Evolutionary conservation across 148 eudicot genomes (phyloP).

Genomic region (Silene conica): DNA sequence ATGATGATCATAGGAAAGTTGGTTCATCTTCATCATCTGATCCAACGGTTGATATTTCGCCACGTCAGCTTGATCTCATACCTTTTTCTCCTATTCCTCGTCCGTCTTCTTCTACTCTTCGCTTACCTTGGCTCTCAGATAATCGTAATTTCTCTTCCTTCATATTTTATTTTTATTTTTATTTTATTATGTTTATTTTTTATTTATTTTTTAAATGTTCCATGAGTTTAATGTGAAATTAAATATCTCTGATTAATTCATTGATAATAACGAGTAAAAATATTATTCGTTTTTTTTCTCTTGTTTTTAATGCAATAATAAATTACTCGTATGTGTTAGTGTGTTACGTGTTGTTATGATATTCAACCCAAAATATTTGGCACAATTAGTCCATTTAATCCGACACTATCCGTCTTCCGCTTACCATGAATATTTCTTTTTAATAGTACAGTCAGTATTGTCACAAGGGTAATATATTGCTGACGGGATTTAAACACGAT

Average conservation of each 20-base stretch:
- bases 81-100: slow-evolving; percentile 31
- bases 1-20: slow-evolving; percentile 1
- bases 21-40: slow-evolving; percentile 25
- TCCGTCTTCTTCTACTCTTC: slow-evolving; percentile 15
- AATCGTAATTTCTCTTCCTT: slow-evolving; percentile 18
- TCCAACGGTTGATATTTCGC: slow-evolving; percentile 18
- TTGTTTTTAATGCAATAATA: neutral
- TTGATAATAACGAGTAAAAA: neutral
- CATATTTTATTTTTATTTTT: neutral
- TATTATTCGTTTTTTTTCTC: no score
- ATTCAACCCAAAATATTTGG: no score
- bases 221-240: slow-evolving; percentile 1
- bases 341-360: no score
- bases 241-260: neutral
- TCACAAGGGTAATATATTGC: no score
- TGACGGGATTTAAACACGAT: no score
- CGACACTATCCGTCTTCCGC: no score
- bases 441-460: no score
- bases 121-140: slow-evolving; percentile 36
- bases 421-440: no score
- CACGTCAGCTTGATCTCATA: slow-evolving; percentile 28
- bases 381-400: no score
- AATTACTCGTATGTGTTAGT: no score
- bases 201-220: neutral
- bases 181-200: neutral